Conservation (phyloP, 352 stramenopile species). For the Phytophthora brassicae region DNA sequence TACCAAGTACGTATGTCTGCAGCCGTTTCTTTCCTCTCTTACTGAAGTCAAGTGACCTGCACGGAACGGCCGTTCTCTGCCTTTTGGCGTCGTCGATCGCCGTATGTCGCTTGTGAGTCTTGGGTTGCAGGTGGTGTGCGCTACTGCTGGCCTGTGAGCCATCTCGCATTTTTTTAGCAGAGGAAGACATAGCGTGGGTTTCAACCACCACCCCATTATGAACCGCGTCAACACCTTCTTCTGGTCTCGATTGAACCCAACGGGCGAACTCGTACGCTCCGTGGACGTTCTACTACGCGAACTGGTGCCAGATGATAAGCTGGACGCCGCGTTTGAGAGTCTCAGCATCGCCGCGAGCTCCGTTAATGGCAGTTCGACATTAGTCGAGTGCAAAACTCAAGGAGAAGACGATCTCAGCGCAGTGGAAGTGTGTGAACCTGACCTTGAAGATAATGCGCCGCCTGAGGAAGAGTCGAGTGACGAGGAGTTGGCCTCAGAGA, state of each 20-base stretch:
- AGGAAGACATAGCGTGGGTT: background rate
- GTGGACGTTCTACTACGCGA: conserved; percentile 63
- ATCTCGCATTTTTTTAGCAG: conserved; percentile 39
- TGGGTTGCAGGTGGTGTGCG: conserved; percentile 30
- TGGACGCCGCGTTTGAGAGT: conserved; percentile 52
- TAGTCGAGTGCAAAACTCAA: conserved; percentile 26
- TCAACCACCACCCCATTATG: conserved; percentile 20
- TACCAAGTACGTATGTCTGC: conserved; percentile 24
- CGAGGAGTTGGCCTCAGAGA: conserved; percentile 53
- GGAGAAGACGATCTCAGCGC: conserved; percentile 29
- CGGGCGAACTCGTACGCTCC: conserved; percentile 71
- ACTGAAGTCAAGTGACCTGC: conserved; percentile 14
- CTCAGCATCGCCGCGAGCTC: conserved; percentile 42
- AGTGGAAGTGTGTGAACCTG: conserved; percentile 33
- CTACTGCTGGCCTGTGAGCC: conserved; percentile 20
- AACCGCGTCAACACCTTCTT: conserved; percentile 83
- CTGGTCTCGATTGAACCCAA: conserved; percentile 70
- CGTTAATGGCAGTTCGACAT: background rate
- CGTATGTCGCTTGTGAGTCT: conserved; percentile 29
- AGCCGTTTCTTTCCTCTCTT: background rate
- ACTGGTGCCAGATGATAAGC: conserved; percentile 61
- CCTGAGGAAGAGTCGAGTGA: conserved; percentile 59
- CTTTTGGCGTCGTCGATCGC: conserved; percentile 20
- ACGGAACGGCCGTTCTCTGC: background rate
- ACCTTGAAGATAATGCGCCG: conserved; percentile 27